Conservation (phyloP, 805 yeast species). For the Starmerella stigmatis region DNA sequence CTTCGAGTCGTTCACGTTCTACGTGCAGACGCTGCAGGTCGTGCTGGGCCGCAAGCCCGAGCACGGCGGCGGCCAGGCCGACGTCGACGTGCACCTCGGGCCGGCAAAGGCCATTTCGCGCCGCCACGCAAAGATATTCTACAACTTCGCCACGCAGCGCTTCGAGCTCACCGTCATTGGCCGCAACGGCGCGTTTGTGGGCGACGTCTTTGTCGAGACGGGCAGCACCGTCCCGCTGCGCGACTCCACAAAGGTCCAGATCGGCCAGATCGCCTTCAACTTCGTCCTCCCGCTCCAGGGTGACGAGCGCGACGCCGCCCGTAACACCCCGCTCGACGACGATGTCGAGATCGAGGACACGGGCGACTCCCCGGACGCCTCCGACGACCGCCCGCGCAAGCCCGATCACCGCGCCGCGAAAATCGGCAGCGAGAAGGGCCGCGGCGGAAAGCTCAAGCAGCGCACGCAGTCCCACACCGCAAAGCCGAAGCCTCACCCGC, state of each 20-base stretch:
- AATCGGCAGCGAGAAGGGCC: constrained; percentile 16
- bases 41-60: constrained; percentile 83
- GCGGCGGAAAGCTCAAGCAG: constrained; percentile 19
- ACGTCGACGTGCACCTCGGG: constrained; percentile 75
- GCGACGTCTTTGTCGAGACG: constrained; percentile 76
- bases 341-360: constrained; percentile 12
- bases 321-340: constrained; percentile 1
- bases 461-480: constrained; percentile 10
- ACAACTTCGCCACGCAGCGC: constrained; percentile 90
- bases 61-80: constrained; percentile 47
- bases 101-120: constrained; percentile 87
- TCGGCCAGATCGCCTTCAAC: constrained; percentile 82
- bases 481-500: background rate
- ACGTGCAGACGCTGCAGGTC: constrained; percentile 92
- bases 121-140: constrained; percentile 89
- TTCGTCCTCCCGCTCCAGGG: constrained; percentile 68
- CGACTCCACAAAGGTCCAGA: constrained; percentile 68
- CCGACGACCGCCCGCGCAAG: background rate
- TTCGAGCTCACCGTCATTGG: constrained; percentile 89
- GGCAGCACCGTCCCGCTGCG: constrained; percentile 83
- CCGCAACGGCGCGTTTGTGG: constrained; percentile 93
- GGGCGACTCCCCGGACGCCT: background rate
- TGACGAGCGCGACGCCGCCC: constrained; percentile 11
- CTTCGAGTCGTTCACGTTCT: constrained; percentile 85
- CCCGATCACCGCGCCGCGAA: constrained; percentile 2